Evolutionary conservation across 2,329 filamentous ascomycete species (phyloP), one percentile per base, ranked within the genome.

Genomic region (Harringtonia aguacate): DNA sequence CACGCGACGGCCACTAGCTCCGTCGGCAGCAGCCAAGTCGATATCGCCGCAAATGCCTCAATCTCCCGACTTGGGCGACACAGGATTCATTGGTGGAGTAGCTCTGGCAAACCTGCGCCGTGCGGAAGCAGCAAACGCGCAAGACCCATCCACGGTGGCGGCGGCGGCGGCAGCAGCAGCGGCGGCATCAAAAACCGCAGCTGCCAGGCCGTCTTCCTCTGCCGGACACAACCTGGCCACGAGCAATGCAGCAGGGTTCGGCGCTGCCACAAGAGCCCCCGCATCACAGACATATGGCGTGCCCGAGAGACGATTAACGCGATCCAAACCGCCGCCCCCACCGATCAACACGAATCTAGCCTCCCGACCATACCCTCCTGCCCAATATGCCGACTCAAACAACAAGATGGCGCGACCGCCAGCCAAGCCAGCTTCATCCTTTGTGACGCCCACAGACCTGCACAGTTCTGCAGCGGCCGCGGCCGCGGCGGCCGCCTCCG

Each of bases 81-180:
- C 65, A 1, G 63, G 69, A 13, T 78, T 78, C 52, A 70, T 78
- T 40, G 74, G 75, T 15, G 75, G 75, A 3, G 57, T 74, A 13
- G 72, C 73, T 4, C 56, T 77, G 46, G 61, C 65, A 49, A 75
- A 77, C 38, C 70, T 71, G 37, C 67, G 67, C 18, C 64, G 66
- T 36, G 21, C n/a, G n/a, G n/a, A n/a, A n/a, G n/a, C n/a, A n/a
- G n/a, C n/a, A n/a, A n/a, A n/a, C n/a, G n/a, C 36, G 6, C 51
- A 57, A 35, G 51, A 53, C 10, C 41, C 46, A 5, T 37, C 33
- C 4, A 43, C 43, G 27, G 44, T 40, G 10, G 13, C 29, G 5
- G n/a, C 30, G 14, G n/a, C 27, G 3, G 36, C 18, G 2, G 36
- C 35, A 10, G 50, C 51, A 42, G 21, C 57, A 55, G 42, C 50